Base-by-base conservation (phyloP, 1,139 yeast species). In the Pichia sp. region DNA sequence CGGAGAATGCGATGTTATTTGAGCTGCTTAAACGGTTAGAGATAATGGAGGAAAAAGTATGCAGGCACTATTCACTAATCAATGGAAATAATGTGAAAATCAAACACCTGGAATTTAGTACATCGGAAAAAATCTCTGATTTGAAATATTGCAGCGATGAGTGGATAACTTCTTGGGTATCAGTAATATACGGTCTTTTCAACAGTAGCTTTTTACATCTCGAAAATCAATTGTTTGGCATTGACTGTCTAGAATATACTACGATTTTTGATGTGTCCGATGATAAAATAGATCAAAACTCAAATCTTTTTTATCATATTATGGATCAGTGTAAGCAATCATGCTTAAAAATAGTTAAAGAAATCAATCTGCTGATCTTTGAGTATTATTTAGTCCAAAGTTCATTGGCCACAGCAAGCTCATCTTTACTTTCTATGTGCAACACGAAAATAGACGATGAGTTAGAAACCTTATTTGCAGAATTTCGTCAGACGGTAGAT, bases 81-180 rank as follows among this genome's bases (percentile, higher is more conserved):
- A 47, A 47, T n/a, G 45, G 42, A 2, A 57, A 52, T 16, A 5
- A 23, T 10, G 49, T 29, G 19, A 51, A 49, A 23, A 51, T 58
- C 7, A 51, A 50, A 41, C 32, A 38, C 5, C 32, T 54, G 8
- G 51, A 50, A 23, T 6, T 11, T 2, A 41, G 8, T 3, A 52
- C 54, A n/a, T 23, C 43, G 15, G 52, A 56, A 36, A 45, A 57
- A 38, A 29, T 56, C 8, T 30, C 49, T 2, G 52, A 53, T 11
- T 11, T 56, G 30, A 57, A 60, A 38, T 16, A 46, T 26, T 44
- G 50, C 11, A 61, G 61, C 51, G 64, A 62, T n/a, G 57, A 60
- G 41, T 61, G 64, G 64, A 43, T 64, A 1, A 60, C 54, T 32
- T 56, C 59, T 11, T 67, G 70, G 69, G 57, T 64, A 23, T 63